These are phyloP conservation scores for Hypoxylon sp. DNA, from an alignment of 2,329 filamentous ascomycete species.

Conservation along the genomic window DNA sequence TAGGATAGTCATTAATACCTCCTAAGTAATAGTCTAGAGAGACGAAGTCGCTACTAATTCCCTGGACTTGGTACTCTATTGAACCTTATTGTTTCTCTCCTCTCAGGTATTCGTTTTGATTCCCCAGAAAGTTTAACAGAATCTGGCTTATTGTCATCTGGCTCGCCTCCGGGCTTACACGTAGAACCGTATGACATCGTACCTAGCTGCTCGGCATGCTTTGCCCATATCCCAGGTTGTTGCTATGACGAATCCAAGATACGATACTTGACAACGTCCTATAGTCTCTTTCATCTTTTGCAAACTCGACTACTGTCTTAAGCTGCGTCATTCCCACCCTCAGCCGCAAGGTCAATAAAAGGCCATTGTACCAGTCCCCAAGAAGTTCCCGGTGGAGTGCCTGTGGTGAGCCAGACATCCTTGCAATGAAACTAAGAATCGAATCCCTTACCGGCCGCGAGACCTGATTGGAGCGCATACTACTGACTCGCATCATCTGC, in stretches of 20 bases:
- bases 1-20: not conserved
- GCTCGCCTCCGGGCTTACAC: not conserved
- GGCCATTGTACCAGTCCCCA: no score
- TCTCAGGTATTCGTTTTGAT: not conserved
- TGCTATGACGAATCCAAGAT: not conserved
- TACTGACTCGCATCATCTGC: conserved; percentile 1
- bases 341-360: conserved; percentile 23
- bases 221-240: not conserved
- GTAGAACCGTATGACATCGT: not conserved
- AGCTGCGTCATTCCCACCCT: conserved; percentile 7
- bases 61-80: not conserved
- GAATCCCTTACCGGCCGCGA: not conserved
- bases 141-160: no score
- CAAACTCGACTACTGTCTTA: not conserved
- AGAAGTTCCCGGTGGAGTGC: not conserved
- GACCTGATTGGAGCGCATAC: conserved; percentile 40
- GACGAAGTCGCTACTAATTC: not conserved
- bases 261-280: no score
- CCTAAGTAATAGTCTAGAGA: no score
- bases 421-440: not conserved
- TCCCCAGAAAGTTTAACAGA: not conserved
- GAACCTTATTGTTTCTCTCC: not conserved
- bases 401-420: conserved; percentile 7
- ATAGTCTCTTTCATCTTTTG: no score
- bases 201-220: not conserved